Evolutionary conservation across 2,329 filamentous ascomycete species (phyloP).

Genomic region (Fonsecaea nubica): DNA sequence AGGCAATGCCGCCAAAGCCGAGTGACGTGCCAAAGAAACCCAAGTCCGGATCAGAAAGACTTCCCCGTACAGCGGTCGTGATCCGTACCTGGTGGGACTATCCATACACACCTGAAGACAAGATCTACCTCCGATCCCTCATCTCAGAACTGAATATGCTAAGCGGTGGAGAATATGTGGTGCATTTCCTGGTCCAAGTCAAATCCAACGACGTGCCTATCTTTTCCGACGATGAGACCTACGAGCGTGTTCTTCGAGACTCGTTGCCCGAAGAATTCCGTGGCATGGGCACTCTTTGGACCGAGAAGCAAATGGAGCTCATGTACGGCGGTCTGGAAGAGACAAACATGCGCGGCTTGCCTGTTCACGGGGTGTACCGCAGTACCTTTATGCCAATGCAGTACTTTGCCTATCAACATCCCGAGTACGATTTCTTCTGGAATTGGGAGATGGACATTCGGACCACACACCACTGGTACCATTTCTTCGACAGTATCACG

Average conservation of each 20-base stretch:
- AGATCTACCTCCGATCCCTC: constrained; percentile 81
- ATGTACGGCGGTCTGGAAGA: constrained; percentile 89
- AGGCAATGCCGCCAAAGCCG: constrained; percentile 13
- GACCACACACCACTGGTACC: constrained; percentile 86
- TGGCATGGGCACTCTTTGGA: constrained; percentile 90
- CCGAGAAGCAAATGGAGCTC: constrained; percentile 87
- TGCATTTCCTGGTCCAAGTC: constrained; percentile 86
- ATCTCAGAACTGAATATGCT: constrained; percentile 77
- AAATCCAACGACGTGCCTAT: constrained; percentile 79
- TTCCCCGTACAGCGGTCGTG: constrained; percentile 73
- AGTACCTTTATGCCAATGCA: constrained; percentile 94
- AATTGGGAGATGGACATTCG: constrained; percentile 95
- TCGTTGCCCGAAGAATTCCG: constrained; percentile 81
- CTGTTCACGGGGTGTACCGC: constrained; percentile 90
- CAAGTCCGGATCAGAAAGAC: constrained; percentile 36
- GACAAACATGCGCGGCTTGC: constrained; percentile 72
- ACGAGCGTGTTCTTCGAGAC: constrained; percentile 73
- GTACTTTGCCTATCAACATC: constrained; percentile 85
- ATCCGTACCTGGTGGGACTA: constrained; percentile 82
- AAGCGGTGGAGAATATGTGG: constrained; percentile 79
- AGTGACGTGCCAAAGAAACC: constrained; percentile 37
- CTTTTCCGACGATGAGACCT: constrained; percentile 78
- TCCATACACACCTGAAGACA: constrained; percentile 75
- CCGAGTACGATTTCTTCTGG: constrained; percentile 91
- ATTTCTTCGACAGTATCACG: constrained; percentile 72